A percentile compares a stretch with the other conserved stretches of the same genome.
These are phyloP conservation scores for Nannochloropsis salina DNA, from an alignment of 108 stramenopile species.

Conservation along the genomic window DNA sequence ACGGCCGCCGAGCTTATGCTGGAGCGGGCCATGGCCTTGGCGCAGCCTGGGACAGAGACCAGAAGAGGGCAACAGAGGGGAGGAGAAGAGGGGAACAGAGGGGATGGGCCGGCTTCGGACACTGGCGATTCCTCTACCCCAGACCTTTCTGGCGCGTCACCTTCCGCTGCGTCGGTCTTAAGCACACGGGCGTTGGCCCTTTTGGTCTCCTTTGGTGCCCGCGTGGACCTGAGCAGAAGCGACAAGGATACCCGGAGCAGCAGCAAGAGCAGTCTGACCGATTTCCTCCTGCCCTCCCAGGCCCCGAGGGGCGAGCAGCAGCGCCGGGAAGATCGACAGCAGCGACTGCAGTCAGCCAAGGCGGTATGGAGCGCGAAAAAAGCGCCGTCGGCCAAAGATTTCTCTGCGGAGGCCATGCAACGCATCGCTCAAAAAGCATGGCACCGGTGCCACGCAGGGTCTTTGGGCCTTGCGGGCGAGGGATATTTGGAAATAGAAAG, in stretches of 20 bases:
- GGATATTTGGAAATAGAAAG: too few species aligned
- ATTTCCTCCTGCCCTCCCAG: neutral
- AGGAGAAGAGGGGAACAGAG: neutral
- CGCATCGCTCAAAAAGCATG: neutral
- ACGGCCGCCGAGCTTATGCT: neutral
- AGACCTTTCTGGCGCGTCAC: too few species aligned
- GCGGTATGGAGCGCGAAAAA: neutral
- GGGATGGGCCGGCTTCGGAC: too few species aligned
- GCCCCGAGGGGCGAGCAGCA: neutral
- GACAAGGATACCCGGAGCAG: neutral
- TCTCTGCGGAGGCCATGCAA: neutral
- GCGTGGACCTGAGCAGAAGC: neutral
- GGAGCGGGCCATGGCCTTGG: neutral
- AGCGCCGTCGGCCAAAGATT: neutral
- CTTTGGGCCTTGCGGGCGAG: too few species aligned
- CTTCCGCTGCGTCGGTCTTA: neutral
- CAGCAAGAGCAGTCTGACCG: neutral
- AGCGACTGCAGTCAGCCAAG: neutral
- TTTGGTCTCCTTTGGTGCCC: slow-evolving; percentile 4
- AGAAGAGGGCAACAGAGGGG: neutral
- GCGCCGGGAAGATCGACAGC: neutral
- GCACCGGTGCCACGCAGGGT: neutral
- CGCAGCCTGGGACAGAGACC: neutral
- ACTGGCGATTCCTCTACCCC: too few species aligned
- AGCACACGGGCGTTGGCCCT: neutral